A percentile compares a stretch with the other conserved stretches of the same genome.
Evolutionary conservation across 2,329 filamentous ascomycete species (phyloP).

Genomic region (Plectosphaerella cucumerina): DNA sequence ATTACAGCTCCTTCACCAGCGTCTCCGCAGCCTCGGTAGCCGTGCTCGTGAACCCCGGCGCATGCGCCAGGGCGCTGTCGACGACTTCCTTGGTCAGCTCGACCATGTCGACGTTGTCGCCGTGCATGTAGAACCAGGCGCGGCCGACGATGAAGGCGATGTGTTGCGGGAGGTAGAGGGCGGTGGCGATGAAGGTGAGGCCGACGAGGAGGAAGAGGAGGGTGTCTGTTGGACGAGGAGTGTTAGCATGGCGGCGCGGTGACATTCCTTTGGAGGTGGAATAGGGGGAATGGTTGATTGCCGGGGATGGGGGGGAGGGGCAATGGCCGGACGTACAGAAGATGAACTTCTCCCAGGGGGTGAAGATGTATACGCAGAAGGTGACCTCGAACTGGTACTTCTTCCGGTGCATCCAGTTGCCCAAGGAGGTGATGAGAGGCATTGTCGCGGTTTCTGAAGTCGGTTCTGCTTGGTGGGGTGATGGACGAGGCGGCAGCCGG

Average conservation of each 20-base stretch:
- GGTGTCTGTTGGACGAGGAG: constrained; percentile 58
- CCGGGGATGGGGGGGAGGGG: neutral
- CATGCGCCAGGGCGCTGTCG: constrained; percentile 14
- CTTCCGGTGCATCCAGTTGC: constrained; percentile 89
- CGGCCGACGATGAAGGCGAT: constrained; percentile 76
- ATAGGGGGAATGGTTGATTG: neutral
- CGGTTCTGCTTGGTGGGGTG: neutral
- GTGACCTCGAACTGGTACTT: constrained; percentile 98
- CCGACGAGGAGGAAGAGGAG: constrained; percentile 86
- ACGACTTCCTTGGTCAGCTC: constrained; percentile 38
- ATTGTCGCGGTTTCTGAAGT: constrained; percentile 16
- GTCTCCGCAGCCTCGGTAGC: constrained; percentile 17
- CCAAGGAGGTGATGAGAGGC: constrained; percentile 48
- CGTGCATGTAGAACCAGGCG: constrained; percentile 92
- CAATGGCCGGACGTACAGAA: constrained; percentile 66
- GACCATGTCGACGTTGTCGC: constrained; percentile 61
- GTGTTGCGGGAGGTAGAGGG: constrained; percentile 92
- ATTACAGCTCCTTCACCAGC: constrained; percentile 32
- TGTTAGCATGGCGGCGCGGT: neutral
- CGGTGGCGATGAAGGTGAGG: constrained; percentile 79
- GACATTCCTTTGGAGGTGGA: neutral
- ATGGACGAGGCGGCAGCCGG: neutral
- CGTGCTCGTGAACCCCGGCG: constrained; percentile 5
- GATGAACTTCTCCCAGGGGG: constrained; percentile 90
- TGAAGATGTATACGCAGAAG: constrained; percentile 95